A percentile compares a stretch with the other conserved stretches of the same genome.
These are phyloP conservation scores for Plasmodium gaboni DNA, from an alignment of 169 alveolate genomes.

Conservation along the genomic window DNA sequence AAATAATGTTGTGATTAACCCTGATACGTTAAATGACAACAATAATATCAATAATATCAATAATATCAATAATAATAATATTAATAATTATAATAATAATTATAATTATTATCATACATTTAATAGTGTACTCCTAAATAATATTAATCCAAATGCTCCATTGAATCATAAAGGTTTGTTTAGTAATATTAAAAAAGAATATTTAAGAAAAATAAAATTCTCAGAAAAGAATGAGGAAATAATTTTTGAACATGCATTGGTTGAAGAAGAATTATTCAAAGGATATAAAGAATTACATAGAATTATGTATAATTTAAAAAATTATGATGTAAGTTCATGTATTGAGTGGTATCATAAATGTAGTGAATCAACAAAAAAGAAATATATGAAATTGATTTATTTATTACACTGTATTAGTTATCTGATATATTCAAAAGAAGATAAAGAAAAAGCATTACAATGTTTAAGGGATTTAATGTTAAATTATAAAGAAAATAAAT, in stretches of 20 bases:
- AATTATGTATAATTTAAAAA: slow-evolving; percentile 48
- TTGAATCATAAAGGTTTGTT: slow-evolving; percentile 6
- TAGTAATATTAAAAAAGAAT: slow-evolving; percentile 37
- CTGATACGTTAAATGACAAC: too few relatives aligned
- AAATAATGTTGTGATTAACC: too few relatives aligned
- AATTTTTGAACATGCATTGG: slow-evolving; percentile 40
- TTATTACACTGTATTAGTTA: slow-evolving; percentile 58
- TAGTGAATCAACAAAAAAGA: slow-evolving; percentile 44
- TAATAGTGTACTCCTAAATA: slow-evolving; percentile 19
- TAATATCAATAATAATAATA: too few relatives aligned
- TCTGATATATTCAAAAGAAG: slow-evolving; percentile 32
- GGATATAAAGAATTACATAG: slow-evolving; percentile 48
- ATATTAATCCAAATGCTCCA: slow-evolving; percentile 4
- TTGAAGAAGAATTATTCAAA: slow-evolving; percentile 49
- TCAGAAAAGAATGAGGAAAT: slow-evolving; percentile 28
- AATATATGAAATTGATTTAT: slow-evolving; percentile 32
- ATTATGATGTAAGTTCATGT: slow-evolving; percentile 39
- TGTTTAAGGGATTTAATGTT: slow-evolving; percentile 51
- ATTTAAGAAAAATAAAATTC: slow-evolving; percentile 38
- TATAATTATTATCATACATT: background rate
- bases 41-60: too few relatives aligned
- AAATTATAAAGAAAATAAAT: slow-evolving; percentile 44
- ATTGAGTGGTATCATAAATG: slow-evolving; percentile 58
- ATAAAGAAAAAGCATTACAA: slow-evolving; percentile 57
- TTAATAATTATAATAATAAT: too few relatives aligned